Conservation (phyloP, 2,329 filamentous ascomycete genomes). For the Hypoxylon sp. region DNA sequence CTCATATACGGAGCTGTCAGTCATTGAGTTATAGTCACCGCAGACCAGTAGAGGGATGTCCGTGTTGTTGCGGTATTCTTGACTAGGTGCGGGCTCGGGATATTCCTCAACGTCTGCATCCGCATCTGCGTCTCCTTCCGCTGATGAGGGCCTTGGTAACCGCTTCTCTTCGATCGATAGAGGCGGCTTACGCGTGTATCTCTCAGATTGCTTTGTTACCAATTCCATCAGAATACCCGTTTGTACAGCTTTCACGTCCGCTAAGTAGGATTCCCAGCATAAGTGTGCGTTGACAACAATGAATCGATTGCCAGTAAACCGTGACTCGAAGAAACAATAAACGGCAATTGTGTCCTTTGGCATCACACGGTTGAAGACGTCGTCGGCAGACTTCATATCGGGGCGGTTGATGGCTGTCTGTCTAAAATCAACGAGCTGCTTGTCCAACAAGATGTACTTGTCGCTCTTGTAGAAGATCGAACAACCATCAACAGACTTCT, state of each 20-base stretch:
- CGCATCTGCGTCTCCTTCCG: conserved; percentile 63
- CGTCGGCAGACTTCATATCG: conserved; percentile 97
- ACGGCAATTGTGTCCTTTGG: conserved; percentile 97
- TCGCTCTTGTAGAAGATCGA: conserved; percentile 96
- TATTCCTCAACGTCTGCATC: conserved; percentile 63
- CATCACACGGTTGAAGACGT: conserved; percentile 99
- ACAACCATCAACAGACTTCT: conserved; percentile 92
- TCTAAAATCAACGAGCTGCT: conserved; percentile 92
- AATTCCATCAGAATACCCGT: conserved; percentile 96
- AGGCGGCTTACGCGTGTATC: conserved; percentile 83
- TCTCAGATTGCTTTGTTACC: conserved; percentile 86
- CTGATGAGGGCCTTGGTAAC: conserved; percentile 63
- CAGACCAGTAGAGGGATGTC: conserved; percentile 93
- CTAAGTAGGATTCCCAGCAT: conserved; percentile 91
- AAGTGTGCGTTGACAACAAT: conserved; percentile 96
- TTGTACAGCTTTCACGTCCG: conserved; percentile 97
- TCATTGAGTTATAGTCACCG: conserved; percentile 95
- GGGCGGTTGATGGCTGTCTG: conserved; percentile 93
- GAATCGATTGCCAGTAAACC: conserved; percentile 87
- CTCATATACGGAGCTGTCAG: conserved; percentile 91
- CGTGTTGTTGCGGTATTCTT: conserved; percentile 87
- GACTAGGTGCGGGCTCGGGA: conserved; percentile 81
- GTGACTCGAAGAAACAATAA: conserved; percentile 92
- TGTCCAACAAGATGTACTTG: conserved; percentile 95
- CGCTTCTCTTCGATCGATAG: conserved; percentile 81